Evolutionary conservation across 169 alveolate species (phyloP).

Genomic region (Cryptosporidium sp.): DNA sequence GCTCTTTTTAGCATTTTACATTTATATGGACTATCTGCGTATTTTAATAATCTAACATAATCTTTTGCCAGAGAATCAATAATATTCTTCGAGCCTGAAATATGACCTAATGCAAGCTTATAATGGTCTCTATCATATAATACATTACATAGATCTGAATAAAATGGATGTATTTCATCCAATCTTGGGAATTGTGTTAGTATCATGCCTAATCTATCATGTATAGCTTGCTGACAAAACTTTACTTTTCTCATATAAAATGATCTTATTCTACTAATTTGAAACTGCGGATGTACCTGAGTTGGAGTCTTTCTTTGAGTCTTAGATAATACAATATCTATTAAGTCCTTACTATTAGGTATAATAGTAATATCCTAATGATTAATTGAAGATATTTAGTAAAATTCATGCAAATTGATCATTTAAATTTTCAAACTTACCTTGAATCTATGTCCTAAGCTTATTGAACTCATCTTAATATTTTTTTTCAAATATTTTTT

Average conservation of each 20-base stretch:
- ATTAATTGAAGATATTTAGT: not conserved
- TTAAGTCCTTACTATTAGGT: conserved; percentile 92
- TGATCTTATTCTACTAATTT: conserved; percentile 96
- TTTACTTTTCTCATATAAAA: conserved; percentile 99
- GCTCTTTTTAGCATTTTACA: conserved; percentile 98
- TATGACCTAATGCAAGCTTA: conserved; percentile 98
- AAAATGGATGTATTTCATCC: conserved; percentile 99
- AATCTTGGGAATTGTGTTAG: conserved; percentile 96
- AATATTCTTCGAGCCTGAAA: conserved; percentile 92
- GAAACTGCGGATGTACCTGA: conserved; percentile 97
- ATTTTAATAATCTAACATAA: conserved; percentile 95
- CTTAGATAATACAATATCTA: conserved; percentile 94
- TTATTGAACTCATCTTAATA: conserved; percentile 57
- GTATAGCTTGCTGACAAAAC: conserved; percentile 93
- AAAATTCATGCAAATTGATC: not conserved
- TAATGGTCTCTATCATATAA: conserved; percentile 99
- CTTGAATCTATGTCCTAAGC: conserved; percentile 75
- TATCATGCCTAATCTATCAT: conserved; percentile 94
- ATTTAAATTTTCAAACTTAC: conserved; percentile 23
- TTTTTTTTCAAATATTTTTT: not conserved
- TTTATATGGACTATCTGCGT: conserved; percentile 96
- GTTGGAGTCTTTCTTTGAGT: conserved; percentile 99
- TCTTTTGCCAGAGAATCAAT: conserved; percentile 96
- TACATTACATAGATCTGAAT: conserved; percentile 97
- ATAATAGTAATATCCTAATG: conserved; percentile 90